Evolutionary conservation across 1,139 yeast genomes (phyloP).

Genomic region (Geotrichum carabidarum): DNA sequence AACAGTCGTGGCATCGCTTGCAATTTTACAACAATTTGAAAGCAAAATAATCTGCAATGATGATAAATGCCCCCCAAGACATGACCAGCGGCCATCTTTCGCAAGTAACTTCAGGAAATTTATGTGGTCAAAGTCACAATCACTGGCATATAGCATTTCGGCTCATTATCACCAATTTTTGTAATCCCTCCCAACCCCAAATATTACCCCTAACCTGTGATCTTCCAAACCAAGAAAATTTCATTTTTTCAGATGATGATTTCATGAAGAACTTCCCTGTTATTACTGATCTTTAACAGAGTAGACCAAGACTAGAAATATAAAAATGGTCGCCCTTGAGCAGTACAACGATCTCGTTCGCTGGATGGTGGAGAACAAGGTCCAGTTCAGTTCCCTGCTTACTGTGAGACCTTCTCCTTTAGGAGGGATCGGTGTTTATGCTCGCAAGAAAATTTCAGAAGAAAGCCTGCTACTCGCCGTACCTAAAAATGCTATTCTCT

Average conservation of each 20-base stretch:
- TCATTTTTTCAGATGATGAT: neutral
- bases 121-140: no score
- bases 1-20: neutral
- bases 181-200: no score
- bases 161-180: no score
- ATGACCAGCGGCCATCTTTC: no score
- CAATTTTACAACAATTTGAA: no score
- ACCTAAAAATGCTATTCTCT: constrained; percentile 34
- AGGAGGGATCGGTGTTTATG: constrained; percentile 78
- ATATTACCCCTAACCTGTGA: no score
- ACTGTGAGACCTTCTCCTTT: constrained; percentile 45
- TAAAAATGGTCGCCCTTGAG: constrained; percentile 13
- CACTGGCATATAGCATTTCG: no score
- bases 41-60: no score
- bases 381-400: constrained; percentile 34
- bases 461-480: constrained; percentile 33
- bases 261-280: neutral
- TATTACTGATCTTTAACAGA: neutral
- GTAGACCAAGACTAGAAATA: neutral
- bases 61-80: no score
- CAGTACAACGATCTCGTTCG: constrained; percentile 25
- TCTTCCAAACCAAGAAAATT: no score
- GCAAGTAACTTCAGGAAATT: no score
- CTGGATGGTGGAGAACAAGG: constrained; percentile 33
- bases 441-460: constrained; percentile 40